These are phyloP conservation scores for Diaporthe ilicicola DNA, from an alignment of 2,329 filamentous ascomycete genomes.

Conservation along the genomic window DNA sequence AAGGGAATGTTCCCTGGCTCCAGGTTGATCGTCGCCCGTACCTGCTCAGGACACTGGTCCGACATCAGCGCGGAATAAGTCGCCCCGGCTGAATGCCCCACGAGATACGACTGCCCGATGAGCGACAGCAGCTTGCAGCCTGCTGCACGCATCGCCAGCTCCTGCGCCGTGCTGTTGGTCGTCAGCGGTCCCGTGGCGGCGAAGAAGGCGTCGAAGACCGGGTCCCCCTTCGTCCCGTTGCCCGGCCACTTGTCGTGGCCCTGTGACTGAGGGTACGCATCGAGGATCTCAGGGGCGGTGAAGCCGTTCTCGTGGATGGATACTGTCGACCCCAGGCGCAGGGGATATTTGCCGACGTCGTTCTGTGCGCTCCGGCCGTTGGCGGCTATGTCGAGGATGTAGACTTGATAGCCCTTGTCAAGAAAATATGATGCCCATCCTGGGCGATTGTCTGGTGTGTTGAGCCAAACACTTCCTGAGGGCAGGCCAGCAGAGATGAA, in stretches of 20 bases:
- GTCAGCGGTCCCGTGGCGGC: constrained; percentile 41
- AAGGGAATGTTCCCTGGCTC: constrained; percentile 4
- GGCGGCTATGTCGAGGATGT: constrained; percentile 45
- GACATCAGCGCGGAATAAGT: constrained; percentile 12
- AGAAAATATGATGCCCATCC: constrained; percentile 59
- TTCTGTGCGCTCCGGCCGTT: constrained; percentile 37
- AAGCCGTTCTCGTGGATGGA: constrained; percentile 39
- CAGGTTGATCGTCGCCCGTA: constrained; percentile 11
- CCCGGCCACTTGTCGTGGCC: constrained; percentile 51
- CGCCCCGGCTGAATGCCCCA: constrained; percentile 43
- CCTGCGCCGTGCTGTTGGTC: constrained; percentile 39
- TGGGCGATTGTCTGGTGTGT: constrained; percentile 54
- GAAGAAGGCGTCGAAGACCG: constrained; percentile 42
- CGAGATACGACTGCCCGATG: constrained; percentile 42
- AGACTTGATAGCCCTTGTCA: constrained; percentile 53
- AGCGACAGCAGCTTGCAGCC: constrained; percentile 42
- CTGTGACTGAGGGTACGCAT: constrained; percentile 44
- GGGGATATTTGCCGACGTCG: constrained; percentile 36
- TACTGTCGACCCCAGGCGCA: constrained; percentile 12
- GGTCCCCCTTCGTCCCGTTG: constrained; percentile 42
- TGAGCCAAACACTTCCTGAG: constrained; percentile 44
- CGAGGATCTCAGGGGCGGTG: constrained; percentile 35
- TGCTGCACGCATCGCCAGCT: constrained; percentile 40
- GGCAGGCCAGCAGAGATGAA: constrained; percentile 12
- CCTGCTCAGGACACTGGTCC: constrained; percentile 1